Conservation (phyloP, 2,329 filamentous ascomycete species). For the Aureobasidium mangrovei region DNA sequence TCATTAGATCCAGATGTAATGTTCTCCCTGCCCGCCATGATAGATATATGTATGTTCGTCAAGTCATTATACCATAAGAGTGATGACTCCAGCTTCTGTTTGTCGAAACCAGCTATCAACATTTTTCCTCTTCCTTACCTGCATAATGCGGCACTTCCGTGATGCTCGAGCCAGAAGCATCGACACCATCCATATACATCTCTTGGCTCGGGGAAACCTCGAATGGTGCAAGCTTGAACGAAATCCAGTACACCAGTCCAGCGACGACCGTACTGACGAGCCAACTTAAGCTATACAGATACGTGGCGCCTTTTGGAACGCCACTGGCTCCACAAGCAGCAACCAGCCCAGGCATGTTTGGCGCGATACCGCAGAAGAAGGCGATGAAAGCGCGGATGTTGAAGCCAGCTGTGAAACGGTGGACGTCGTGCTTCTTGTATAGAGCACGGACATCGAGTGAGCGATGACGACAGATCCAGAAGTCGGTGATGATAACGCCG, state of each 20-base stretch:
- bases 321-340: conserved; percentile 12
- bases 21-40: background rate
- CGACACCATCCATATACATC: conserved; percentile 15
- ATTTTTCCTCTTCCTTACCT: background rate
- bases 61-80: too few relatives aligned
- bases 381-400: conserved; percentile 7
- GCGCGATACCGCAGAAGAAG: conserved; percentile 1
- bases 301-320: conserved; percentile 12
- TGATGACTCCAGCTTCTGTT: too few relatives aligned
- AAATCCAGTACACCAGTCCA: conserved; percentile 13
- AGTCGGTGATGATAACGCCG: conserved; percentile 15
- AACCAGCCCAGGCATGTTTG: background rate
- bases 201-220: conserved; percentile 12
- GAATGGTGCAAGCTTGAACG: conserved; percentile 11
- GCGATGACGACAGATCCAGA: background rate
- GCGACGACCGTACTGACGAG: conserved; percentile 12
- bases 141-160: background rate
- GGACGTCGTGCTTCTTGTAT: background rate
- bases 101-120: too few relatives aligned
- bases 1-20: too few relatives aligned
- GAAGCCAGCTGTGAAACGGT: background rate
- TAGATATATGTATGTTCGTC: background rate
- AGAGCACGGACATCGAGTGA: background rate
- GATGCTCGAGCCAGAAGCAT: background rate
- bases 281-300: conserved; percentile 16